phyloP scores from a whole-genome alignment of 2,329 filamentous ascomycete genomes.

The Fusarium buharicum region DNA sequence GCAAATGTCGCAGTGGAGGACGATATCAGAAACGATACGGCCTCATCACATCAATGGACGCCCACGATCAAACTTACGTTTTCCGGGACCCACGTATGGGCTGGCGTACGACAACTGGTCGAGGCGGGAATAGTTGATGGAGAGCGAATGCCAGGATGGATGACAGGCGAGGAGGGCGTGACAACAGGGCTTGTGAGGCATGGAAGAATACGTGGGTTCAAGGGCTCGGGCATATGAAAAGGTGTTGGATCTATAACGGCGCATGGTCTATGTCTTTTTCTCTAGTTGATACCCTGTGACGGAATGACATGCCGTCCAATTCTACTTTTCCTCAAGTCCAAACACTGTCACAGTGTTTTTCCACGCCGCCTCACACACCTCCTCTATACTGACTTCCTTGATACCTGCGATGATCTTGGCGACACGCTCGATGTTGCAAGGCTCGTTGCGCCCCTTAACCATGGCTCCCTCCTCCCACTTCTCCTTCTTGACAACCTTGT shows the following conservation, averaged over 20 bases:
- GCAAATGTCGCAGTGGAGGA: conserved; percentile 39
- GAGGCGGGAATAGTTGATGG: conserved; percentile 81
- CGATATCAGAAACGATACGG: conserved; percentile 41
- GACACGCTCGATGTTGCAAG: conserved; percentile 85
- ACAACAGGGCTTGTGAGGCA: conserved; percentile 75
- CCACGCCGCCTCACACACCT: conserved; percentile 89
- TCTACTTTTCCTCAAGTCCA: conserved; percentile 63
- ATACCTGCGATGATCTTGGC: conserved; percentile 89
- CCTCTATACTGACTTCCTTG: conserved; percentile 81
- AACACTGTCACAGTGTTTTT: conserved; percentile 84
- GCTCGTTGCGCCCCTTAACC: conserved; percentile 96
- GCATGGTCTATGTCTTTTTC: conserved; percentile 43
- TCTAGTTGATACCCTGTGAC: conserved; percentile 48
- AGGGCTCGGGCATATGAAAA: conserved; percentile 63
- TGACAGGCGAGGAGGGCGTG: conserved; percentile 87
- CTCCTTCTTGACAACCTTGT: conserved; percentile 93
- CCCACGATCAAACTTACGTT: conserved; percentile 71
- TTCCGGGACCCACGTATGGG: conserved; percentile 81
- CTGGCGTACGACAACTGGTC: conserved; percentile 79
- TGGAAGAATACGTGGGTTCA: conserved; percentile 71
- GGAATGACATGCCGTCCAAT: conserved; percentile 17
- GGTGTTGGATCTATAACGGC: conserved; percentile 30
- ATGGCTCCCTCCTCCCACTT: conserved; percentile 88
- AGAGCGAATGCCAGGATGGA: conserved; percentile 84
- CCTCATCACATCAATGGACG: conserved; percentile 47